phyloP scores from a whole-genome alignment of 768 basidiomycete species.

The Lactarius sanguifluus region DNA sequence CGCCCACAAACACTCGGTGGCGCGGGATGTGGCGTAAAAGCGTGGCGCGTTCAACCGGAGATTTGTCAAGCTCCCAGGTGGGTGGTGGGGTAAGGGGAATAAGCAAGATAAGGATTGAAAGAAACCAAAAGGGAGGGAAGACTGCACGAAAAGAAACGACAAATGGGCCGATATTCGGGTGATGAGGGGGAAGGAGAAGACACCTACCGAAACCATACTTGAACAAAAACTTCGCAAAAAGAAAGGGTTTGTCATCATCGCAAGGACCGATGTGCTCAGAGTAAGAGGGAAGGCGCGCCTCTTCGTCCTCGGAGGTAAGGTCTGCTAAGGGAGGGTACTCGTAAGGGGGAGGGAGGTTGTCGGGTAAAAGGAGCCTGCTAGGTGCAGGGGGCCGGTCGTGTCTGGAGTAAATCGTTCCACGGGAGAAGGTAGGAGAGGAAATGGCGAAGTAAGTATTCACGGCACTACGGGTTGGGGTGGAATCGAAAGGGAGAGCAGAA shows the following conservation, averaged over 20 bases:
- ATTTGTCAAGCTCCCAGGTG: conserved; percentile 40
- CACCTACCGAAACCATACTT: conserved; percentile 50
- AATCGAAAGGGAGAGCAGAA: background rate
- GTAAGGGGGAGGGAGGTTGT: conserved; percentile 2
- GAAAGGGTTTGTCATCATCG: conserved; percentile 40
- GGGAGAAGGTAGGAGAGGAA: background rate
- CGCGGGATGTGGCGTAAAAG: conserved; percentile 38
- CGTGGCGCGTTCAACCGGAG: conserved; percentile 38
- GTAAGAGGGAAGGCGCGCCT: conserved; percentile 39
- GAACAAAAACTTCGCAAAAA: conserved; percentile 50
- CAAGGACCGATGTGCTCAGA: conserved; percentile 23
- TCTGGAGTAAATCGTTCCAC: background rate
- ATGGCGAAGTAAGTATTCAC: background rate
- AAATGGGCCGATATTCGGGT: background rate
- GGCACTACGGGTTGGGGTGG: conserved; percentile 2
- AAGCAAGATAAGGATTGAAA: conserved; percentile 42
- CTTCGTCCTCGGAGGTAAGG: conserved; percentile 7
- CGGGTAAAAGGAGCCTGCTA: background rate
- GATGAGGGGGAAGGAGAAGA: conserved; percentile 18
- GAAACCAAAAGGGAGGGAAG: conserved; percentile 51
- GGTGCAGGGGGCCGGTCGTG: background rate
- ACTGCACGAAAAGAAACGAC: conserved; percentile 35
- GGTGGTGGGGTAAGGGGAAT: conserved; percentile 43
- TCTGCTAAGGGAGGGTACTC: background rate
- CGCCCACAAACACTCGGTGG: conserved; percentile 45